Evolutionary conservation across 2,329 filamentous ascomycete species (phyloP), one percentile per base, ranked within the genome.

Genomic region (Beauveria caledonica): DNA sequence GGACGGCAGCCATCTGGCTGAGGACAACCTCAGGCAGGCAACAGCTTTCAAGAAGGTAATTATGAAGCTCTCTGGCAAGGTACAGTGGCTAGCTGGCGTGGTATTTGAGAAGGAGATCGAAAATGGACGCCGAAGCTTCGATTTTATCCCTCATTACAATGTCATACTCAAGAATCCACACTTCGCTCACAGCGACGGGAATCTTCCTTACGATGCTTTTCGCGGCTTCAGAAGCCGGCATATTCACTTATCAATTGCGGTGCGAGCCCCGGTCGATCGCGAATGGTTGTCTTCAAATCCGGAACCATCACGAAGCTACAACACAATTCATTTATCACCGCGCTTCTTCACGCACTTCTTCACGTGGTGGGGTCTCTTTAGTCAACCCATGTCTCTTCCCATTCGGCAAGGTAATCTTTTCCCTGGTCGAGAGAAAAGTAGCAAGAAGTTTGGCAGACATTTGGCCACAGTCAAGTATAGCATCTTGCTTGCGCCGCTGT

Each of bases 391-490:
- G 86, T 95, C 93, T 11, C 80, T 99, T 29, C 95, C 94, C 11
- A 88, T 99, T 61, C 90, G 94, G 1, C 95, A 99, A 76, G 94
- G 94, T 17, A 82, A 84, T 51, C 80, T 99, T 3, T 99, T 92
- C 86, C 93, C 92, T 6, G 92, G 91, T 0, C 83, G 92, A 25
- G 94, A 97, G 67, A 97, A 96, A 78, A 94, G 91, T 50, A 97
- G 91, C 79, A 99, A 99, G 77, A 99, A 99, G 72, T 99, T 99
- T 71, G 93, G 93, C 15, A 85, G 94, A 54, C 95, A 99, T 74
- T 78, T 99, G 63, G 93, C 92, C n/a, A 99, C 95, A 9, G 92
- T 99, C 78, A 99, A 99, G 78, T 97, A 97, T 76, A 97, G 93
- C 64, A 77, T 99, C 23, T 81, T 97, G 3, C 79, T 99, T 17